Percentiles rank a stretch among this genome's conserved stretches.
These are phyloP conservation scores for Dendrothele bispora DNA, from an alignment of 768 basidiomycete genomes.

Conservation along the genomic window DNA sequence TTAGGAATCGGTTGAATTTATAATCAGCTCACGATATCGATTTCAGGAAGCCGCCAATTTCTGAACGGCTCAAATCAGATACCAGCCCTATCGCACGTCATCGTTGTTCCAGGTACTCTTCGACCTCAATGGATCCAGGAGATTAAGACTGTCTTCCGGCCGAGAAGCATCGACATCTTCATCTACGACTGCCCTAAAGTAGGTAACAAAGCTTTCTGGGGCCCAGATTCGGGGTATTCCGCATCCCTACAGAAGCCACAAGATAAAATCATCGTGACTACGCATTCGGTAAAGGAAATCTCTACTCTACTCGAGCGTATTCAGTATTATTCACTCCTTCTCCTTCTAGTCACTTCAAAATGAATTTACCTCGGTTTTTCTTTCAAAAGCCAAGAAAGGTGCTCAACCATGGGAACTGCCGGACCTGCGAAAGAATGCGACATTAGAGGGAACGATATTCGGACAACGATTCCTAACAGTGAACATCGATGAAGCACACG, in stretches of 20 bases:
- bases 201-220: conserved; percentile 6
- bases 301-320: background rate
- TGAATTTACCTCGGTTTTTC: conserved; percentile 3
- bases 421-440: background rate
- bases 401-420: conserved; percentile 19
- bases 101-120: conserved; percentile 9
- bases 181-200: background rate
- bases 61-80: too few relatives aligned
- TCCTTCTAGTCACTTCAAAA: conserved; percentile 16
- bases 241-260: conserved; percentile 4
- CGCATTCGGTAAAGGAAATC: conserved; percentile 10
- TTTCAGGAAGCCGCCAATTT: too few relatives aligned
- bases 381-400: background rate
- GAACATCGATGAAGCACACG: conserved; percentile 23
- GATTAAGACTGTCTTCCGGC: conserved; percentile 7
- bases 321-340: background rate
- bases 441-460: conserved; percentile 13
- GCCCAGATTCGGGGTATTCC: background rate
- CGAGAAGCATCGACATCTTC: conserved; percentile 8
- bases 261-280: conserved; percentile 7
- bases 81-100: too few relatives aligned
- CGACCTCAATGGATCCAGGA: conserved; percentile 8
- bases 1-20: too few relatives aligned
- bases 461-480: conserved; percentile 14
- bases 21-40: too few relatives aligned